A percentile compares a stretch with the other conserved stretches of the same genome.
Conservation (phyloP, 805 yeast species). For the Blastobotrys mokoenaii region DNA sequence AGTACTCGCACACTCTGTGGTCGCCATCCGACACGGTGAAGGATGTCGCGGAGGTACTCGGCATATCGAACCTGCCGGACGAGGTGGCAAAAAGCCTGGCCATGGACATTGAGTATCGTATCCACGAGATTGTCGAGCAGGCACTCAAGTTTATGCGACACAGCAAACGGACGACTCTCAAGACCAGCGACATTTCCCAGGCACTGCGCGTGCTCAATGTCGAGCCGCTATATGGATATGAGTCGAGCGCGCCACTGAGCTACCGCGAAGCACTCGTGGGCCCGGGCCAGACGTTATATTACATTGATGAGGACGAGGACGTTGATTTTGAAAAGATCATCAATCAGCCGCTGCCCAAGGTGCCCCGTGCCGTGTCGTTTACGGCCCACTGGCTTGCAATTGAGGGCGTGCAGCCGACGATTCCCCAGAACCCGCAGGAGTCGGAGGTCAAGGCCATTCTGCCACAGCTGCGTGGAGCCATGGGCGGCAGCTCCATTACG, state of each 20-base stretch:
- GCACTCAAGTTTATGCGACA: constrained; percentile 96
- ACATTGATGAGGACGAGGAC: constrained; percentile 82
- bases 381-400: constrained; percentile 94
- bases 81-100: constrained; percentile 93
- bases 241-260: constrained; percentile 56
- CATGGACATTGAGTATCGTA: constrained; percentile 98
- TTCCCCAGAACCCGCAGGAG: constrained; percentile 84
- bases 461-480: constrained; percentile 77
- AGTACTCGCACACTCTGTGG: constrained; percentile 82
- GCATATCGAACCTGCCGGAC: constrained; percentile 65
- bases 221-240: constrained; percentile 91
- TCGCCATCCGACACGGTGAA: constrained; percentile 95
- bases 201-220: constrained; percentile 81
- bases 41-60: constrained; percentile 90
- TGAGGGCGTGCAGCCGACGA: constrained; percentile 97
- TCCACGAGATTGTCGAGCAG: constrained; percentile 90
- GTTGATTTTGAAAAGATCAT: constrained; percentile 89
- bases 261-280: constrained; percentile 84
- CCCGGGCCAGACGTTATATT: constrained; percentile 88
- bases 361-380: constrained; percentile 85
- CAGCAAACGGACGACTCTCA: constrained; percentile 71
- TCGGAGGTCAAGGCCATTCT: constrained; percentile 72
- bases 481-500: constrained; percentile 50
- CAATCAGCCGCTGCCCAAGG: constrained; percentile 90
- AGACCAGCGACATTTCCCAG: constrained; percentile 72